Evolutionary conservation across 805 yeast genomes (phyloP), one percentile per base, ranked within the genome.

Genomic region (Komagataella ulmi): DNA sequence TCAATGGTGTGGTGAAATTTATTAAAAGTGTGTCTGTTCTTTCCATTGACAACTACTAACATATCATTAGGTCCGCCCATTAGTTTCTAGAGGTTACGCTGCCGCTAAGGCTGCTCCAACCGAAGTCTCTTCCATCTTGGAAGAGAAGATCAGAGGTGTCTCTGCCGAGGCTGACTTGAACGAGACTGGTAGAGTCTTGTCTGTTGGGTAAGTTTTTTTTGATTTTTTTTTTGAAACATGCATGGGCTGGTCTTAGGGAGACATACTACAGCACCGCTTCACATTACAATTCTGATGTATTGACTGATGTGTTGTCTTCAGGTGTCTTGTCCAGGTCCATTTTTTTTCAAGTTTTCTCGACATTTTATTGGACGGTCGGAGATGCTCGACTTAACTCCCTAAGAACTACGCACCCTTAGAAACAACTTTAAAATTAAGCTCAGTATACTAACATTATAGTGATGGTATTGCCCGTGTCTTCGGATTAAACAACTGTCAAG

Each of bases 381-480:
- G 40, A 30, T 30, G 40, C 40, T 30, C 40, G 40, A 30, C 40
- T 14, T 10, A 10, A 30, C 40, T 30, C 40, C 40, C 40, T 30
- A 30, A 30, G 14, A 8, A 18, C 17, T n/a, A 52, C 17, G 50
- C 17, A 24, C 8, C 44, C 47, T 49, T 47, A 48, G 19, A 46
- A 44, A 30, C 40, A 30, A 30, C 14, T 4, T 14, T 14, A 30
- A 30, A 14, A 1, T 44, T 5, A 30, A 30, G 47, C 24, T 14
- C 30, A 24, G 40, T 44, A 50, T 72, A 72, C 76, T 73, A 72
- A 74, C 47, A 53, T 36, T 59, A 14, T 67, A 82, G 99, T 86
- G 99, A 93, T 77, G 99, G 99, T 93, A 93, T 93, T 72, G 99
- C 99, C 73, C 95, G 98, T 83, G 96, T 93, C 69, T 93, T 87